These are phyloP conservation scores for Sarocladiaceae sp. DNA, from an alignment of 2,329 filamentous ascomycete genomes.

Conservation along the genomic window DNA sequence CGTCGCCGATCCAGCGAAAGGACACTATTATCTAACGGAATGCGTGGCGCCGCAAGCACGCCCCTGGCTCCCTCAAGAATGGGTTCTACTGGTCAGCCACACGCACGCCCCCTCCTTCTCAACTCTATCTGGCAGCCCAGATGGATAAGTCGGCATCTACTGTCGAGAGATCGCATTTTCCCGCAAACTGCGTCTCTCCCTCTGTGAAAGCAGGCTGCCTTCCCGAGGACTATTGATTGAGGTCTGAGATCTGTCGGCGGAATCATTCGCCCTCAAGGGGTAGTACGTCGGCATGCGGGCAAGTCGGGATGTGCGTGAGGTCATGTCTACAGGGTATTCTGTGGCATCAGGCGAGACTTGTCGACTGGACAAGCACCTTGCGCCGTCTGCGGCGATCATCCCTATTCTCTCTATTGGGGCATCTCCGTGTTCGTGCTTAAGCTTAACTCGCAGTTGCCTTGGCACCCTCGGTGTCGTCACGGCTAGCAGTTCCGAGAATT, in stretches of 20 bases:
- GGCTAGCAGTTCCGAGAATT: neutral
- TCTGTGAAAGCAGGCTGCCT: neutral
- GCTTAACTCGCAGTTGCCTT: neutral
- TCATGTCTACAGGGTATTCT: neutral
- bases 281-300: too few relatives aligned
- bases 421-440: neutral
- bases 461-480: neutral
- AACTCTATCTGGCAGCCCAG: slow-evolving; percentile 4
- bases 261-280: too few relatives aligned
- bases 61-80: neutral
- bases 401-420: neutral
- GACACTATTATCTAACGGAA: slow-evolving; percentile 6
- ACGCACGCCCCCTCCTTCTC: neutral
- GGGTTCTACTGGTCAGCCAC: neutral
- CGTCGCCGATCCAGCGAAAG: neutral
- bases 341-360: too few relatives aligned
- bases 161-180: neutral
- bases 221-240: too few relatives aligned
- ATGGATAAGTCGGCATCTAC: slow-evolving; percentile 9
- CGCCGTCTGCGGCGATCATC: too few relatives aligned
- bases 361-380: too few relatives aligned
- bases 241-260: too few relatives aligned
- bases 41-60: neutral
- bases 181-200: neutral
- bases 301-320: too few relatives aligned